Conservation (phyloP, 169 alveolate species). For the Eimeria maxima region DNA sequence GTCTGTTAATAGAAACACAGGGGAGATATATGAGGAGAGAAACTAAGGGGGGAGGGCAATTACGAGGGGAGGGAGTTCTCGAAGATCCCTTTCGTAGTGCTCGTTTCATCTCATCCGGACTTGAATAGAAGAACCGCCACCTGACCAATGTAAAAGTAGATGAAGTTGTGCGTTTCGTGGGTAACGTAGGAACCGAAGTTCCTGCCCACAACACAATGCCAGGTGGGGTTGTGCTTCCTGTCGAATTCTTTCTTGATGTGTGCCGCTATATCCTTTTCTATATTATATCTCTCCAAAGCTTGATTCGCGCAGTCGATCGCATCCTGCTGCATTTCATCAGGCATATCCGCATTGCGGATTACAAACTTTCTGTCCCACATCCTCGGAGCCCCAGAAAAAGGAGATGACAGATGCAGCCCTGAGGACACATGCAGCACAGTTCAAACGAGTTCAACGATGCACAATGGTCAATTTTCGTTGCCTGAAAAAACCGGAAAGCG, state of each 20-base stretch:
- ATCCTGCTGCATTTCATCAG: conserved; percentile 99
- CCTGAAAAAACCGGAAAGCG: not conserved
- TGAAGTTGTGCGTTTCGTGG: conserved; percentile 99
- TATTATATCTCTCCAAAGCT: conserved; percentile 97
- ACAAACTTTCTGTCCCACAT: conserved; percentile 88
- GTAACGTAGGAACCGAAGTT: conserved; percentile 99
- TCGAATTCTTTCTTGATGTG: conserved; percentile 99
- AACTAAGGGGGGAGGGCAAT: not conserved
- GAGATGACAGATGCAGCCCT: not conserved
- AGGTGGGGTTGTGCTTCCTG: conserved; percentile 98
- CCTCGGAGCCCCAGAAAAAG: not conserved
- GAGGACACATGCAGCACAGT: not conserved
- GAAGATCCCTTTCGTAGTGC: not conserved
- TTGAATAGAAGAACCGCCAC: conserved; percentile 98
- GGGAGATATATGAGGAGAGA: not conserved
- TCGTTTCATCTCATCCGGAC: conserved; percentile 94
- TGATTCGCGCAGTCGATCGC: conserved; percentile 99
- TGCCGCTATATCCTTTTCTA: conserved; percentile 99
- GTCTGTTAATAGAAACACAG: not conserved
- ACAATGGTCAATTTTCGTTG: not conserved
- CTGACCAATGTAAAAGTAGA: conserved; percentile 99
- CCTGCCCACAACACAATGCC: conserved; percentile 99
- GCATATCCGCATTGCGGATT: conserved; percentile 99
- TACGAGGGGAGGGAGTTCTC: not conserved
- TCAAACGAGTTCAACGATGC: not conserved